A percentile compares a stretch with the other conserved stretches of the same genome.
Conservation (phyloP, 2,329 filamentous ascomycete genomes). For the Exutisphaerella laricina region DNA sequence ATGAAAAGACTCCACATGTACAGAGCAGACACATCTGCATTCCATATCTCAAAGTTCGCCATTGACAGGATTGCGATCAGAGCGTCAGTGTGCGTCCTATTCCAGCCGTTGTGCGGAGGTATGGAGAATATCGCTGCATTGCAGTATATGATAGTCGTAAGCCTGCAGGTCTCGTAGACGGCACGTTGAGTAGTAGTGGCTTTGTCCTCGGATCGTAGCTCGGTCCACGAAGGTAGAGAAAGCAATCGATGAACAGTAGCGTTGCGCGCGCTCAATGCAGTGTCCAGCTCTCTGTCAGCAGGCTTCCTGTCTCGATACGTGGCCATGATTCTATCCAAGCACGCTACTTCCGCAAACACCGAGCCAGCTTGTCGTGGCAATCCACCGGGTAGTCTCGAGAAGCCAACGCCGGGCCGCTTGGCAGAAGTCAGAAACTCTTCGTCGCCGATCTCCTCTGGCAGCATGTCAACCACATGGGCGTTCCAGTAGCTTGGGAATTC, state of each 20-base stretch:
- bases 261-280: background rate
- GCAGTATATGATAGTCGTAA: conserved; percentile 8
- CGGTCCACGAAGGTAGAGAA: conserved; percentile 3
- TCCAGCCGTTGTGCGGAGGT: conserved; percentile 9
- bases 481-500: conserved; percentile 2
- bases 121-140: conserved; percentile 6
- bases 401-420: conserved; percentile 4
- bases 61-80: background rate
- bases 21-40: background rate
- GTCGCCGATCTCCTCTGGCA: background rate
- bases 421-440: background rate
- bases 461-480: conserved; percentile 6
- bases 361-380: conserved; percentile 2
- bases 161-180: conserved; percentile 6
- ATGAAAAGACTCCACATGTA: conserved; percentile 6
- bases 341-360: conserved; percentile 8
- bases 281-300: background rate
- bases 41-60: background rate
- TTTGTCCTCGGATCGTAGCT: background rate
- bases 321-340: conserved; percentile 4
- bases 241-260: conserved; percentile 8
- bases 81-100: background rate
- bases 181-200: background rate
- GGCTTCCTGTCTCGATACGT: background rate
- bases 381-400: conserved; percentile 1